A percentile compares a stretch with the other conserved stretches of the same genome.
Evolutionary conservation across 441 rosid genomes (phyloP).

Genomic region (Adansonia madagascariensis): DNA sequence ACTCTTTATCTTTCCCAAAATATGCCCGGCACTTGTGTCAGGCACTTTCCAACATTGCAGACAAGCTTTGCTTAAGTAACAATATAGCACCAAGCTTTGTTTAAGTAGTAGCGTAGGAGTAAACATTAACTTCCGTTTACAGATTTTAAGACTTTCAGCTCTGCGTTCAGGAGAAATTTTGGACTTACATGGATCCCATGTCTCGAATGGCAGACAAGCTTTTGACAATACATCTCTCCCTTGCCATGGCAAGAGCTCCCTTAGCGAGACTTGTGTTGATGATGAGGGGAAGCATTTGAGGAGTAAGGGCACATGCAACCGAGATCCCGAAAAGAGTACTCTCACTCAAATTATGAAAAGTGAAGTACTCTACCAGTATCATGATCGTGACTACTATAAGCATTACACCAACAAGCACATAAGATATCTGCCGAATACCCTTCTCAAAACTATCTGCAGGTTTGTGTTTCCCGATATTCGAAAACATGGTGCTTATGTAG

Average conservation of each 20-base stretch:
- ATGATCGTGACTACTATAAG: slow-evolving; percentile 54
- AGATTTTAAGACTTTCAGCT: background rate
- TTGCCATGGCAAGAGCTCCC: slow-evolving; percentile 83
- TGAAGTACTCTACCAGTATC: slow-evolving; percentile 39
- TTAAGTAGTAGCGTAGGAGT: background rate
- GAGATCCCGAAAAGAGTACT: slow-evolving; percentile 69
- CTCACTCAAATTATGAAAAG: slow-evolving; percentile 41
- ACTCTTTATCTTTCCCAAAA: background rate
- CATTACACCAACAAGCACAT: slow-evolving; percentile 63
- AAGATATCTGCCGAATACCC: slow-evolving; percentile 56
- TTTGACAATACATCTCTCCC: slow-evolving; percentile 72
- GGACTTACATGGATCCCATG: slow-evolving; percentile 79
- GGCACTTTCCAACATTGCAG: no score
- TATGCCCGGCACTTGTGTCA: background rate
- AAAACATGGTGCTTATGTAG: slow-evolving; percentile 69
- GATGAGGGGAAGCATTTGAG: slow-evolving; percentile 81
- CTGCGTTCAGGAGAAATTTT: background rate
- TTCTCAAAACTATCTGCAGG: slow-evolving; percentile 60
- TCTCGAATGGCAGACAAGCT: slow-evolving; percentile 63
- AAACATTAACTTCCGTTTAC: background rate
- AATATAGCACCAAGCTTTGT: background rate
- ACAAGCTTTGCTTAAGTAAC: no score
- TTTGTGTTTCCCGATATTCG: slow-evolving; percentile 60
- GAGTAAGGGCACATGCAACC: slow-evolving; percentile 76
- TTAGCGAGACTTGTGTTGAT: slow-evolving; percentile 74